These are phyloP conservation scores for Solanum virginianum DNA, from an alignment of 257 asterid genomes.

Conservation along the genomic window DNA sequence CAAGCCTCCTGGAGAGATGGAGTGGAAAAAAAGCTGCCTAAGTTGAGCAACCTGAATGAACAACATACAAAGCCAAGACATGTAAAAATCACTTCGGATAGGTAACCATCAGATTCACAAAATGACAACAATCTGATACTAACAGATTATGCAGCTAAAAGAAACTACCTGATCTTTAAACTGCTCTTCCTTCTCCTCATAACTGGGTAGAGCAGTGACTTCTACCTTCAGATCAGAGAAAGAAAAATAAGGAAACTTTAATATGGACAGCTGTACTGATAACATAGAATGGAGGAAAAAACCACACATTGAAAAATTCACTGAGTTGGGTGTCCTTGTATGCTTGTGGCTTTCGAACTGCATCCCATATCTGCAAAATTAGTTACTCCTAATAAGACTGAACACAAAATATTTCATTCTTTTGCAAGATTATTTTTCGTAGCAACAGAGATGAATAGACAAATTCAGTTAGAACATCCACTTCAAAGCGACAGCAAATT, in stretches of 20 bases:
- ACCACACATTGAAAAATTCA: conserved; percentile 19
- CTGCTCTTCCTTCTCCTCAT: conserved; percentile 41
- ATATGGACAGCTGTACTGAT: background rate
- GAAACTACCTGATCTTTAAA: conserved; percentile 32
- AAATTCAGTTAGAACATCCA: background rate
- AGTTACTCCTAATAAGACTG: background rate
- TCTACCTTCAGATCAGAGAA: conserved; percentile 37
- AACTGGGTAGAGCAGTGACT: conserved; percentile 41
- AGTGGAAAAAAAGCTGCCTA: conserved; percentile 38
- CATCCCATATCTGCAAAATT: conserved; percentile 21
- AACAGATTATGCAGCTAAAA: background rate
- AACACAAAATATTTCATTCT: background rate
- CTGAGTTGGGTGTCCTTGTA: conserved; percentile 19
- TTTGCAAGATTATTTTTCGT: background rate
- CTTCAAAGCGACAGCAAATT: background rate
- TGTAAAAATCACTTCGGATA: background rate
- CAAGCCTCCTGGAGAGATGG: conserved; percentile 42
- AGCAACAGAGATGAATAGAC: background rate
- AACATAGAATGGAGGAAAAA: background rate
- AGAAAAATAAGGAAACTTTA: conserved; percentile 3
- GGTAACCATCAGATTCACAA: background rate
- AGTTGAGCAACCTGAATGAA: conserved; percentile 34
- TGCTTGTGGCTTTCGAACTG: conserved; percentile 12
- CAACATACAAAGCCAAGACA: background rate
- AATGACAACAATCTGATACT: background rate